Evolutionary conservation across 2,329 filamentous ascomycete genomes (phyloP).

Genomic region (Stachybotrys chlorohalonatus): DNA sequence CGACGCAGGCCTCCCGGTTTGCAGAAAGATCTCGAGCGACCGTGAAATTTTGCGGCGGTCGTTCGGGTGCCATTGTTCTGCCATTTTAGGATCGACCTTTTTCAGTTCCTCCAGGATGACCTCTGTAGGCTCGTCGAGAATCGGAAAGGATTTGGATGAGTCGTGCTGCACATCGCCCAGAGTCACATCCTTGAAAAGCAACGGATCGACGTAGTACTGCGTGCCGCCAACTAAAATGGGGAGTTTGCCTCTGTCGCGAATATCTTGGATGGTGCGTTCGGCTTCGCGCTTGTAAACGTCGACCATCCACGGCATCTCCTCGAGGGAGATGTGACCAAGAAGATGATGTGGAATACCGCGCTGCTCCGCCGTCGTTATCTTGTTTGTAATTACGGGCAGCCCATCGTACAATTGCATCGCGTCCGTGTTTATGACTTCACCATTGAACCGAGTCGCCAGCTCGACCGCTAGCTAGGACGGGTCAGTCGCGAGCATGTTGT

Average conservation of each 20-base stretch:
- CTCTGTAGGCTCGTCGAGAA: constrained; percentile 63
- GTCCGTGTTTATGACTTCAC: constrained; percentile 94
- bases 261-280: constrained; percentile 61
- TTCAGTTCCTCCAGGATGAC: constrained; percentile 63
- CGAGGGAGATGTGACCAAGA: constrained; percentile 65
- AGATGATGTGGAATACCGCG: constrained; percentile 81
- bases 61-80: constrained; percentile 85
- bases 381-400: constrained; percentile 91
- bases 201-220: constrained; percentile 86
- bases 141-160: constrained; percentile 45
- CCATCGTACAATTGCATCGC: constrained; percentile 96
- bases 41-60: constrained; percentile 83
- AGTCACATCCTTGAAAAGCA: constrained; percentile 67
- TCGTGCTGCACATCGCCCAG: constrained; percentile 28
- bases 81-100: constrained; percentile 84
- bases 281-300: constrained; percentile 67
- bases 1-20: constrained; percentile 72
- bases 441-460: constrained; percentile 71
- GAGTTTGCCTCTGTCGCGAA: constrained; percentile 66
- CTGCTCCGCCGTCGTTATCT: constrained; percentile 67
- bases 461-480: constrained; percentile 71
- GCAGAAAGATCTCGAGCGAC: constrained; percentile 82
- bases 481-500: neutral
- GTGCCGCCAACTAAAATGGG: constrained; percentile 92
- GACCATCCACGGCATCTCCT: constrained; percentile 77